These are phyloP conservation scores for Trichoderma asperellum DNA, from an alignment of 2,329 filamentous ascomycete species.

Conservation along the genomic window DNA sequence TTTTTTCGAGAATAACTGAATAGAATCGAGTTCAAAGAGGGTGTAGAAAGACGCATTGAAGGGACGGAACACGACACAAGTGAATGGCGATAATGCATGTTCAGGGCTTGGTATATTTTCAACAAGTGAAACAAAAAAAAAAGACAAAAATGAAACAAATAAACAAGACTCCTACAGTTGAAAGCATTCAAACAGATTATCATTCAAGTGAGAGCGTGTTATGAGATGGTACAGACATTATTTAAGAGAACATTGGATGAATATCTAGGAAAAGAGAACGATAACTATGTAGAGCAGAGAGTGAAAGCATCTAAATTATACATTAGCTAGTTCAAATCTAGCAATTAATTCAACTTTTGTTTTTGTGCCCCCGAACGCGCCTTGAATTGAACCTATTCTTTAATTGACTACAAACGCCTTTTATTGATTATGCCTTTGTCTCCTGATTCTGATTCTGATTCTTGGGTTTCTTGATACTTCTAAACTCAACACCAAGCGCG, in stretches of 20 bases:
- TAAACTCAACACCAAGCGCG: slow-evolving; percentile 66
- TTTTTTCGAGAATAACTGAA: not conserved
- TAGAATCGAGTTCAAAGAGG: not conserved
- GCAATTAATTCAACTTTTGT: not conserved
- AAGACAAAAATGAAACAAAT: not conserved
- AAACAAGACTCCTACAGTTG: not conserved
- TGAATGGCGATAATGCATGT: not conserved
- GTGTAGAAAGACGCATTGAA: not conserved
- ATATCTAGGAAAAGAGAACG: not conserved
- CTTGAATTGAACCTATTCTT: not conserved
- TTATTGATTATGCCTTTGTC: not conserved
- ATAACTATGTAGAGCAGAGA: not conserved
- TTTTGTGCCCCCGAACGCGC: slow-evolving; percentile 3
- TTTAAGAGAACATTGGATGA: not conserved
- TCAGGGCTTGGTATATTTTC: not conserved
- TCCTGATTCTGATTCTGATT: slow-evolving; percentile 2
- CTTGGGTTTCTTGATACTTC: slow-evolving; percentile 62
- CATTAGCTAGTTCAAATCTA: not conserved
- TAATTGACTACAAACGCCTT: not conserved
- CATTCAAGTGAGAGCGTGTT: not conserved
- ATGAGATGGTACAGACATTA: not conserved
- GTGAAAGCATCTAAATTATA: not conserved
- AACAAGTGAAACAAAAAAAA: not conserved
- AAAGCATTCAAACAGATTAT: not conserved
- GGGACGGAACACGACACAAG: not conserved